phyloP scores from a whole-genome alignment of 2,329 filamentous ascomycete species.

The Aspergillus uvarum region DNA sequence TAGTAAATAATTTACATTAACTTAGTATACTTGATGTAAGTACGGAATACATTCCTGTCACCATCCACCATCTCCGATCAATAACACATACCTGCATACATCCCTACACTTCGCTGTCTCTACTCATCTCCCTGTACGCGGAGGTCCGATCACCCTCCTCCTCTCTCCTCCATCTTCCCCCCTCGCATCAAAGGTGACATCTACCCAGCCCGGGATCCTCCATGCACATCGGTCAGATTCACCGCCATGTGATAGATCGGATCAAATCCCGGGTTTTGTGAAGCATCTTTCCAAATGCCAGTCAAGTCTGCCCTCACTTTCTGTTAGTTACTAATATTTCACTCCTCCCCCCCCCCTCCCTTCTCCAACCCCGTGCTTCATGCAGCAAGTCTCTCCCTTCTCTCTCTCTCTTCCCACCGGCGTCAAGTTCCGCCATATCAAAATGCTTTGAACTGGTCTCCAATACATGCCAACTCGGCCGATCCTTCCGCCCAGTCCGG shows the following conservation, averaged over 20 bases:
- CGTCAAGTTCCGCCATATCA: neutral
- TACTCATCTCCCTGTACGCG: neutral
- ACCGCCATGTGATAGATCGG: constrained; percentile 36
- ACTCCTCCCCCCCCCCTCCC: neutral
- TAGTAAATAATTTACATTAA: too few relatives aligned
- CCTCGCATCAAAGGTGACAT: constrained; percentile 12
- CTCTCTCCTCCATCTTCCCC: neutral
- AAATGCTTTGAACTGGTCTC: neutral
- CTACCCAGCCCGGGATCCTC: constrained; percentile 6
- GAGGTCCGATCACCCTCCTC: neutral
- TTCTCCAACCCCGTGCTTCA: constrained; percentile 1
- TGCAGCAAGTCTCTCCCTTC: neutral
- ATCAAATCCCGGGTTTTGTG: constrained; percentile 9
- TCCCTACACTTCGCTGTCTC: neutral
- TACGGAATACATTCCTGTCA: neutral
- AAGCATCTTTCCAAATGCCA: neutral
- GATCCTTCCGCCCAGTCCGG: neutral
- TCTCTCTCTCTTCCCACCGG: neutral
- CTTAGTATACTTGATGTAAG: too few relatives aligned
- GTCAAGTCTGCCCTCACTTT: neutral
- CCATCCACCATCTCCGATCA: neutral
- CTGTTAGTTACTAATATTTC: neutral
- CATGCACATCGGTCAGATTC: constrained; percentile 18
- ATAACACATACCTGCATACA: neutral
- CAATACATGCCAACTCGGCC: neutral